Percentiles rank a stretch among this genome's conserved stretches.
phyloP scores from a whole-genome alignment of 768 basidiomycete species.

The Coprinellus aureogranulatus region DNA sequence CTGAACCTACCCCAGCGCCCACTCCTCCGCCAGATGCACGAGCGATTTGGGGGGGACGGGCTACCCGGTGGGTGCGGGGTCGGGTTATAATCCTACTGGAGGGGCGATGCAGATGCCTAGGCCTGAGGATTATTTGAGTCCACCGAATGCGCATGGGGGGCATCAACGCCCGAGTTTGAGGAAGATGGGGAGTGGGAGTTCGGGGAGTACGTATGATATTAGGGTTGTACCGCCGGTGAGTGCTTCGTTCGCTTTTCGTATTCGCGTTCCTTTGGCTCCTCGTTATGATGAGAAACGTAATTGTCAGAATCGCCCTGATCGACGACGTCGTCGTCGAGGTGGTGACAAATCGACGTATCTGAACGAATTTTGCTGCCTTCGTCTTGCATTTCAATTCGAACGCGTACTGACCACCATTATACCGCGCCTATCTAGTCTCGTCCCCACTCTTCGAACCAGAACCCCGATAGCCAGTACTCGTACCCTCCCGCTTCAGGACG shows the following conservation, averaged over 20 bases:
- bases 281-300: too few species aligned
- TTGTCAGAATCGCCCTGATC: too few species aligned
- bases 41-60: too few species aligned
- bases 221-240: constrained; percentile 9
- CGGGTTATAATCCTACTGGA: constrained; percentile 4
- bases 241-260: not conserved
- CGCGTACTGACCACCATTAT: not conserved
- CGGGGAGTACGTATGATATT: constrained; percentile 4
- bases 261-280: not conserved
- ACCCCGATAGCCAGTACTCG: not conserved
- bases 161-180: not conserved
- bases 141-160: not conserved
- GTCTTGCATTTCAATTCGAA: too few species aligned
- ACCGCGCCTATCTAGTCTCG: not conserved
- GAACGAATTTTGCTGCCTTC: too few species aligned
- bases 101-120: not conserved
- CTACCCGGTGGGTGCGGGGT: not conserved
- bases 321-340: too few species aligned
- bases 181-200: constrained; percentile 8
- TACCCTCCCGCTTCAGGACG: too few species aligned
- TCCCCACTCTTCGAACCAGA: not conserved
- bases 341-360: too few species aligned
- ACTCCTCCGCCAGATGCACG: too few species aligned
- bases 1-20: too few species aligned
- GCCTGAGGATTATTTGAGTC: not conserved